Percentiles rank a stretch among this genome's conserved stretches.
These are phyloP conservation scores for Trichodelitschia bisporula DNA, from an alignment of 495 filamentous ascomycete genomes.

Conservation along the genomic window DNA sequence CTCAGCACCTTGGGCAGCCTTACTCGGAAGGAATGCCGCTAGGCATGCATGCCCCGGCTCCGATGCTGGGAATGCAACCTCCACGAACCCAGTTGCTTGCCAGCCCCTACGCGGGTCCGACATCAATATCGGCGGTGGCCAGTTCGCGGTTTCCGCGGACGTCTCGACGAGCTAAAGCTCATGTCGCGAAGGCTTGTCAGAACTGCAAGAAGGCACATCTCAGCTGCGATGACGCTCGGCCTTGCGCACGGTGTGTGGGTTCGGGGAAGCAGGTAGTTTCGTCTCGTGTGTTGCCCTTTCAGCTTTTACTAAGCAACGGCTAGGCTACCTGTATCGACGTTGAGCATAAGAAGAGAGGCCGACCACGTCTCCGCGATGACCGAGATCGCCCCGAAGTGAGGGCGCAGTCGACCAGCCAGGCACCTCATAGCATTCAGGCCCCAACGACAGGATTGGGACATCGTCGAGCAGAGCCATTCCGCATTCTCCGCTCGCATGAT, in stretches of 20 bases:
- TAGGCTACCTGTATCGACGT: constrained; percentile 82
- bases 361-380: constrained; percentile 79
- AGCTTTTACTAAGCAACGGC: neutral
- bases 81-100: no score
- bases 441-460: no score
- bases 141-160: constrained; percentile 12
- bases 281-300: constrained; percentile 3
- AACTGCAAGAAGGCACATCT: constrained; percentile 96
- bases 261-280: constrained; percentile 38
- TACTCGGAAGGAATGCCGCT: no score
- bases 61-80: no score
- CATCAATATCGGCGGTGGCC: constrained; percentile 13
- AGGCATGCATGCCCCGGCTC: no score
- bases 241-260: constrained; percentile 35
- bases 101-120: constrained; percentile 8
- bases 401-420: no score
- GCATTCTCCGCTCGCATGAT: no score
- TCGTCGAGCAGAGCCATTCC: no score
- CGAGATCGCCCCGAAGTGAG: no score
- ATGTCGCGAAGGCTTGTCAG: constrained; percentile 90
- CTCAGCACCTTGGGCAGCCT: no score
- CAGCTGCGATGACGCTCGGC: constrained; percentile 42
- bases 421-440: no score
- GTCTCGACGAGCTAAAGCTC: constrained; percentile 72
- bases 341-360: constrained; percentile 85